Evolutionary conservation across 2,329 filamentous ascomycete species (phyloP).

Genomic region (Paracamarosporium sp.): DNA sequence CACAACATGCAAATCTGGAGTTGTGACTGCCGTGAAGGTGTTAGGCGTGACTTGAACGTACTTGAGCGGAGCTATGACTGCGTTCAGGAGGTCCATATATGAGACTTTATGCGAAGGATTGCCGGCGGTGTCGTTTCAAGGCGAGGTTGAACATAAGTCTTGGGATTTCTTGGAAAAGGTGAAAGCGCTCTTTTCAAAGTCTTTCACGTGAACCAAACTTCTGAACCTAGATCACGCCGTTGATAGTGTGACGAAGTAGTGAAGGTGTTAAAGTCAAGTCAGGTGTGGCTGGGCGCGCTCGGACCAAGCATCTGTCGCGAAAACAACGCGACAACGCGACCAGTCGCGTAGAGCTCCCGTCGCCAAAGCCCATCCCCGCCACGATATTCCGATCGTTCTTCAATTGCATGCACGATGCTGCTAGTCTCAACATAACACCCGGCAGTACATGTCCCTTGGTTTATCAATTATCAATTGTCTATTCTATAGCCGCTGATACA

Average conservation of each 20-base stretch:
- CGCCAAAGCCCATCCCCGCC: slow-evolving; percentile 10
- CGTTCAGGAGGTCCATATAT: slow-evolving; percentile 1
- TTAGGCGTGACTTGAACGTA: background rate
- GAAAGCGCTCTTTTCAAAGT: background rate
- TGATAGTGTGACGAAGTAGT: background rate
- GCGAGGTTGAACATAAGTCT: background rate
- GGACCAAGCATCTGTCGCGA: background rate
- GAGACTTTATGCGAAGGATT: slow-evolving; percentile 4
- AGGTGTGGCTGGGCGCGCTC: slow-evolving; percentile 15
- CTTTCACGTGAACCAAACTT: background rate
- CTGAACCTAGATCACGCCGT: background rate
- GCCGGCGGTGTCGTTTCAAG: background rate
- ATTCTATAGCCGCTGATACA: background rate
- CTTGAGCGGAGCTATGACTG: background rate
- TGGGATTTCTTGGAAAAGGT: background rate
- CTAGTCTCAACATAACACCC: background rate
- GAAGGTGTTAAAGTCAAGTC: background rate
- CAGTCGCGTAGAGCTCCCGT: slow-evolving; percentile 1
- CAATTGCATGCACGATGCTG: background rate
- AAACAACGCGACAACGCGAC: background rate
- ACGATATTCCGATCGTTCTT: too few species aligned
- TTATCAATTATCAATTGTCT: background rate
- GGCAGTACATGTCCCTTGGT: background rate
- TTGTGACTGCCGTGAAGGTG: background rate
- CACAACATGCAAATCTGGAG: background rate